These are phyloP conservation scores for Pseudonitzschia pungens DNA, from an alignment of 108 stramenopile species.

Conservation along the genomic window DNA sequence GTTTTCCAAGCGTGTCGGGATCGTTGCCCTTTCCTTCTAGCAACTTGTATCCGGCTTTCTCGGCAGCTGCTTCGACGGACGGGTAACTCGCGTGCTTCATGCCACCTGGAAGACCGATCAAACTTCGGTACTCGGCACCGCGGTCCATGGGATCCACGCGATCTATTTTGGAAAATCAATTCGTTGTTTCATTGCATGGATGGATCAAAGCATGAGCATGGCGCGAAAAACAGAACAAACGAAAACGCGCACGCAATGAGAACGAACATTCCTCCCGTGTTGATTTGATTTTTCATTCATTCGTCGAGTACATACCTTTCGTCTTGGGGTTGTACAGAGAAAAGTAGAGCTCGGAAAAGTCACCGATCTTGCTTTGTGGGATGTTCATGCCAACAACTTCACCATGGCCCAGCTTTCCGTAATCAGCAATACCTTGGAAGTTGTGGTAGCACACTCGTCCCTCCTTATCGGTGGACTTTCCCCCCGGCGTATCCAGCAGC, in stretches of 20 bases:
- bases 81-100: conserved; percentile 43
- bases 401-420: conserved; percentile 82
- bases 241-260: background rate
- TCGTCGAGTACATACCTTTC: conserved; percentile 40
- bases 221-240: background rate
- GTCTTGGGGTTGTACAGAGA: conserved; percentile 65
- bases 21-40: conserved; percentile 74
- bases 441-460: conserved; percentile 90
- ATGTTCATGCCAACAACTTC: conserved; percentile 85
- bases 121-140: conserved; percentile 83
- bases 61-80: conserved; percentile 50
- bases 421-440: conserved; percentile 72
- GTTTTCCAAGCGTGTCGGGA: conserved; percentile 68
- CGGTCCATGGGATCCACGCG: conserved; percentile 78
- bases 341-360: conserved; percentile 83
- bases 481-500: conserved; percentile 90
- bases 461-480: conserved; percentile 43
- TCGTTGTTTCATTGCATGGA: too few species aligned
- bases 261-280: background rate
- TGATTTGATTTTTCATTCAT: too few species aligned
- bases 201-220: background rate
- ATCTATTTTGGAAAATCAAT: too few species aligned
- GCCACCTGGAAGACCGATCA: conserved; percentile 75
- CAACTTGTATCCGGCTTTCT: conserved; percentile 59
- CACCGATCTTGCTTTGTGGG: conserved; percentile 59